Evolutionary conservation across 2,329 filamentous ascomycete species (phyloP).

Genomic region (Esteya vermicola): DNA sequence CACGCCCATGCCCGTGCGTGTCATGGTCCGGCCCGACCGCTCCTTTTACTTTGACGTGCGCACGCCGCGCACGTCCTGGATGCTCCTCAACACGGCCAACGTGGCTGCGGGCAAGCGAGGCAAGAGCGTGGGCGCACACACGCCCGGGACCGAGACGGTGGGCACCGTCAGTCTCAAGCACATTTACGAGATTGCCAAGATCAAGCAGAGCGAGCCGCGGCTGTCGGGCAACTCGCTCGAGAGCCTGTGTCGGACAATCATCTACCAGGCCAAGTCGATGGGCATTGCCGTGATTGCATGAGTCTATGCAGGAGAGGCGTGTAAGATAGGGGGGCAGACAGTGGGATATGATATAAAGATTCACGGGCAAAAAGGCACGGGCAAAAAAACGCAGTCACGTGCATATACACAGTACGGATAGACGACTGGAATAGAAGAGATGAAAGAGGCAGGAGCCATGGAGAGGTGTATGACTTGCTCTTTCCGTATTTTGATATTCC

Average conservation of each 20-base stretch:
- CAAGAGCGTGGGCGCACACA: conserved; percentile 62
- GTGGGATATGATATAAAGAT: not conserved
- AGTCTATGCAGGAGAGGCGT: conserved; percentile 1
- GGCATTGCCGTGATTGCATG: conserved; percentile 58
- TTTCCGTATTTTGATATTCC: too few relatives aligned
- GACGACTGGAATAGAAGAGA: too few relatives aligned
- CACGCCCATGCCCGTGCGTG: conserved; percentile 77
- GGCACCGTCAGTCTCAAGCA: conserved; percentile 87
- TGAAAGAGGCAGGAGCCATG: too few relatives aligned
- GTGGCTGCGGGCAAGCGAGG: conserved; percentile 59
- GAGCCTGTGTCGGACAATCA: conserved; percentile 59
- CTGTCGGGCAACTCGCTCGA: conserved; percentile 58
- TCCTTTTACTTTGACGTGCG: conserved; percentile 87
- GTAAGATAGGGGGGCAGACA: not conserved
- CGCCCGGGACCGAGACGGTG: conserved; percentile 62
- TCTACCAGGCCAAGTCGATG: conserved; percentile 61
- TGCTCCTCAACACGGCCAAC: conserved; percentile 72
- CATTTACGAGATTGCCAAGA: conserved; percentile 92
- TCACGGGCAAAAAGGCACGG: not conserved
- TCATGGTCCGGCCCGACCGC: conserved; percentile 84
- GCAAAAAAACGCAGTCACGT: not conserved
- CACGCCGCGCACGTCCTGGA: conserved; percentile 85
- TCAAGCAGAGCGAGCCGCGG: conserved; percentile 70
- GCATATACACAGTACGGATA: too few relatives aligned
- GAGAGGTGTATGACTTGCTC: too few relatives aligned